These are phyloP conservation scores for Cyclospora cayetanensis DNA, from an alignment of 169 alveolate genomes.

Conservation along the genomic window DNA sequence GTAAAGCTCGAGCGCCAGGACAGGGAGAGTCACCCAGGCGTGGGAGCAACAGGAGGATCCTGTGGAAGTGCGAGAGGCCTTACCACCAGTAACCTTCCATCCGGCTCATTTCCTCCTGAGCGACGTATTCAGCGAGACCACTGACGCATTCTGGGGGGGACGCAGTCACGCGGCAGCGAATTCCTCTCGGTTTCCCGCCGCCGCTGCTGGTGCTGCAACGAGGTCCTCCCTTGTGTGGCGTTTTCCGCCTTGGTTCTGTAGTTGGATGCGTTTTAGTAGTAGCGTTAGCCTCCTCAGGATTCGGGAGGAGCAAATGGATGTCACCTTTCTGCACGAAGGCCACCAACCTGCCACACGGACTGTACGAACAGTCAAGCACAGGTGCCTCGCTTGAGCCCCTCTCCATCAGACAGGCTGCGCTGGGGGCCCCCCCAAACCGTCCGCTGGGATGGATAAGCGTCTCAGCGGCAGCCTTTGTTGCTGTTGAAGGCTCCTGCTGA, in stretches of 20 bases:
- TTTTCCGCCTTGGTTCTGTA: background rate
- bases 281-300: background rate
- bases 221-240: background rate
- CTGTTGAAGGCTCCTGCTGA: background rate
- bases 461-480: background rate
- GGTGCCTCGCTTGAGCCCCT: background rate
- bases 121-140: slow-evolving; percentile 66
- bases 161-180: slow-evolving; percentile 7
- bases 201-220: slow-evolving; percentile 35
- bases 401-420: background rate
- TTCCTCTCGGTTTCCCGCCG: background rate
- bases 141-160: background rate
- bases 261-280: background rate
- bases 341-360: slow-evolving; percentile 16
- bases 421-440: background rate
- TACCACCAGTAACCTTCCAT: slow-evolving; percentile 70
- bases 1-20: too few species aligned
- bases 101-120: slow-evolving; percentile 65
- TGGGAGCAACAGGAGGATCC: slow-evolving; percentile 17
- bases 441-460: slow-evolving; percentile 19
- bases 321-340: slow-evolving; percentile 9
- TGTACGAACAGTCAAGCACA: slow-evolving; percentile 23
- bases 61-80: background rate
- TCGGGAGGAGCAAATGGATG: slow-evolving; percentile 20
- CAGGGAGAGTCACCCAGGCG: too few species aligned